phyloP scores from a whole-genome alignment of 2,329 filamentous ascomycete species.

The Aureobasidium sp. region DNA sequence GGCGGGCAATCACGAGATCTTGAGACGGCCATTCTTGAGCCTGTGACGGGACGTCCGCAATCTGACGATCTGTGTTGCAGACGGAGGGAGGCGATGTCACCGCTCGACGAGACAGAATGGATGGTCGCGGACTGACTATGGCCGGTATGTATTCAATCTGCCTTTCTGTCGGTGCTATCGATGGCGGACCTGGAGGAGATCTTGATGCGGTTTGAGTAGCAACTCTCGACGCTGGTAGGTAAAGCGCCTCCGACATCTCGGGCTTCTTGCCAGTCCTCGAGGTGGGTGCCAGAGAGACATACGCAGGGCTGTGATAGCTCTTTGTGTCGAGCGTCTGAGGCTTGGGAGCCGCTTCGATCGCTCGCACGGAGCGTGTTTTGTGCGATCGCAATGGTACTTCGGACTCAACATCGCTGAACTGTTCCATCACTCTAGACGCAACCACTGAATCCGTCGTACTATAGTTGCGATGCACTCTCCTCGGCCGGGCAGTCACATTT shows the following conservation, averaged over 20 bases:
- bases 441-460: constrained; percentile 30
- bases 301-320: constrained; percentile 30
- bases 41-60: background rate
- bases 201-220: background rate
- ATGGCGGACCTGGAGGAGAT: constrained; percentile 17
- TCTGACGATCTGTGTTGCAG: constrained; percentile 21
- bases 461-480: constrained; percentile 29
- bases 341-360: constrained; percentile 31
- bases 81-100: constrained; percentile 24
- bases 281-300: constrained; percentile 22
- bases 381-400: constrained; percentile 19
- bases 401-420: constrained; percentile 24
- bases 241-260: background rate
- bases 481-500: constrained; percentile 2
- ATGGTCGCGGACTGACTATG: constrained; percentile 22
- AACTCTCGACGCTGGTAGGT: background rate
- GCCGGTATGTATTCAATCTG: constrained; percentile 32
- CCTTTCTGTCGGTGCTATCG: constrained; percentile 13
- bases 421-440: constrained; percentile 17
- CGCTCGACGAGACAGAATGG: constrained; percentile 10
- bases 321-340: constrained; percentile 18
- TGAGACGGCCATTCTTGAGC: background rate
- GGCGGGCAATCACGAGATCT: constrained; percentile 18
- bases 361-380: constrained; percentile 19
- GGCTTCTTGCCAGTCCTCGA: background rate